Percentiles rank a stretch among this genome's conserved stretches.
Conservation (phyloP, 176 grass and related monocot genomes). For the Lolium rigidum region DNA sequence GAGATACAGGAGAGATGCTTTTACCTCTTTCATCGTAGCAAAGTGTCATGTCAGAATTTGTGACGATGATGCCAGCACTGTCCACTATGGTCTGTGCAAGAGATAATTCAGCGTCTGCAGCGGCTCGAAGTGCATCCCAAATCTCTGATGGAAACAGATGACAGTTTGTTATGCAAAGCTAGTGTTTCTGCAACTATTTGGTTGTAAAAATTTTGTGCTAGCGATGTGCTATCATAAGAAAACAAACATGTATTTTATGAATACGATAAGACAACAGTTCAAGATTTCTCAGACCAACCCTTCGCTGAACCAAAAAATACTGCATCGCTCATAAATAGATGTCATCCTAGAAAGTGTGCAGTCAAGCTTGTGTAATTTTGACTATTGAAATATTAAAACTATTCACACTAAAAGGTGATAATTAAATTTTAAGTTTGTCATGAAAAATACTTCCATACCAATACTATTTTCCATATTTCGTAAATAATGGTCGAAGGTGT, state of each 20-base stretch:
- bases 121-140: slow-evolving; percentile 93
- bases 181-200: slow-evolving; percentile 17
- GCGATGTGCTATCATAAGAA: not conserved
- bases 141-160: slow-evolving; percentile 64
- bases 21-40: slow-evolving; percentile 94
- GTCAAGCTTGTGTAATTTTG: not conserved
- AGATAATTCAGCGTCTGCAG: slow-evolving; percentile 75
- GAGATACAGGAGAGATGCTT: not conserved
- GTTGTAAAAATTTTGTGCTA: not conserved
- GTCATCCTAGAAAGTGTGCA: not conserved
- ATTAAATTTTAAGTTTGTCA: not conserved
- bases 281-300: not conserved
- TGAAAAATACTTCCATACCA: not conserved
- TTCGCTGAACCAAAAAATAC: not conserved
- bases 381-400: not conserved
- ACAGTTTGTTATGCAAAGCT: slow-evolving; percentile 24
- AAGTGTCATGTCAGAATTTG: slow-evolving; percentile 89
- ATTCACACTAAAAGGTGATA: not conserved
- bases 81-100: slow-evolving; percentile 92
- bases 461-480: not conserved
- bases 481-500: not conserved
- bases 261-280: not conserved
- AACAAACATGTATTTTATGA: not conserved
- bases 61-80: slow-evolving; percentile 83
- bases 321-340: not conserved